Evolutionary conservation across 164 flowering plant species (phyloP).

Genomic region (Tetracentron sinense): DNA sequence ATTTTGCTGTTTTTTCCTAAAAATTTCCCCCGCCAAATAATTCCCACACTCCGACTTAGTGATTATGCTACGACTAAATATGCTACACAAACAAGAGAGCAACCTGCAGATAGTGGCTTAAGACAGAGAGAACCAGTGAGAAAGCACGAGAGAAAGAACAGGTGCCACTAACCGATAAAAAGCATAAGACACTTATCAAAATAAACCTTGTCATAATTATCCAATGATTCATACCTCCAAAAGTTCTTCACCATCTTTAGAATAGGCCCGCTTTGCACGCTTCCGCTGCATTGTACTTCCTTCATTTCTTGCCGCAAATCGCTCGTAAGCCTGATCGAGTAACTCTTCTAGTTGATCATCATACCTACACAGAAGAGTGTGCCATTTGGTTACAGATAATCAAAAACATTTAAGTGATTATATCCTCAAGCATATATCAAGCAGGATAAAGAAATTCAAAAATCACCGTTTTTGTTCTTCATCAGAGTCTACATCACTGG

Average conservation of each 20-base stretch:
- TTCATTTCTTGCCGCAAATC: constrained; percentile 48
- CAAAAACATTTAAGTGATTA: background rate
- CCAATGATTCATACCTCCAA: constrained; percentile 50
- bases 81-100: too few relatives aligned
- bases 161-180: background rate
- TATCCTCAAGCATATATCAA: background rate
- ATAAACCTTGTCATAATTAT: background rate
- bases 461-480: constrained; percentile 66
- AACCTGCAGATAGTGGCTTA: too few relatives aligned
- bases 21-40: too few relatives aligned
- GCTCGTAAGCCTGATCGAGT: constrained; percentile 82
- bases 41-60: too few relatives aligned
- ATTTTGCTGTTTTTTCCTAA: too few relatives aligned
- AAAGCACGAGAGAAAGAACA: background rate
- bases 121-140: background rate
- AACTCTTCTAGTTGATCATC: constrained; percentile 66
- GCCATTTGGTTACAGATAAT: background rate
- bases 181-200: background rate
- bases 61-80: too few relatives aligned
- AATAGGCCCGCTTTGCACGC: constrained; percentile 51
- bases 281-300: constrained; percentile 80
- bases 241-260: constrained; percentile 40
- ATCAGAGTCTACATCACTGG: constrained; percentile 76
- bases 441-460: background rate
- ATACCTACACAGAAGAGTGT: constrained; percentile 42